Evolutionary conservation across 1,284 basidiomycete species (phyloP).

Genomic region (Mycena sp.): DNA sequence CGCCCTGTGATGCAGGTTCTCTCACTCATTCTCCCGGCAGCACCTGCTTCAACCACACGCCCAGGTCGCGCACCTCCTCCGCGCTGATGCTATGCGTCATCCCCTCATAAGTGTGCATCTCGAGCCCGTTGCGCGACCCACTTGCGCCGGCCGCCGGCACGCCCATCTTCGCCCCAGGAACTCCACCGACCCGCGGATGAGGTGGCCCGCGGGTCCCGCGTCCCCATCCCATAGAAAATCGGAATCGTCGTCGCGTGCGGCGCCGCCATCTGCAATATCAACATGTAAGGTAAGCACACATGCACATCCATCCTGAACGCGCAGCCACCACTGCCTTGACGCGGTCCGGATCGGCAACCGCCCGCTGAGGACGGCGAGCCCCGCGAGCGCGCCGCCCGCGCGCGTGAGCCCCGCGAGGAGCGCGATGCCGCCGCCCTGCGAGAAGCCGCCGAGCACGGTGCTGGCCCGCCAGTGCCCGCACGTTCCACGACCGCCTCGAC

Average conservation of each 20-base stretch:
- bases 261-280: conserved; percentile 58
- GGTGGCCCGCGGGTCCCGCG: conserved; percentile 74
- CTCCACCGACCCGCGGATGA: conserved; percentile 20
- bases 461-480: conserved; percentile 48
- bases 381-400: conserved; percentile 52
- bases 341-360: conserved; percentile 56
- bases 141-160: no score
- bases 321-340: conserved; percentile 40
- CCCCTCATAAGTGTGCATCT: conserved; percentile 5
- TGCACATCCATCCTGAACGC: no score
- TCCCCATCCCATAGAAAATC: conserved; percentile 90
- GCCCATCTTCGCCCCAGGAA: no score
- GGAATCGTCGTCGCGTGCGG: conserved; percentile 67
- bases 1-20: no score
- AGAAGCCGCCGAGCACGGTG: conserved; percentile 59
- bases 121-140: not conserved
- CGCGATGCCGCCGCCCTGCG: conserved; percentile 58
- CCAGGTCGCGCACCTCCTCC: conserved; percentile 10
- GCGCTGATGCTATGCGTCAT: not conserved
- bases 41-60: not conserved
- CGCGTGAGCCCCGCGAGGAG: conserved; percentile 53
- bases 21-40: no score
- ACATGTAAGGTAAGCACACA: no score
- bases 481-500: conserved; percentile 52
- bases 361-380: conserved; percentile 52